These are phyloP conservation scores for Chromera velia DNA, from an alignment of 73 alveolate genomes.

Conservation along the genomic window DNA sequence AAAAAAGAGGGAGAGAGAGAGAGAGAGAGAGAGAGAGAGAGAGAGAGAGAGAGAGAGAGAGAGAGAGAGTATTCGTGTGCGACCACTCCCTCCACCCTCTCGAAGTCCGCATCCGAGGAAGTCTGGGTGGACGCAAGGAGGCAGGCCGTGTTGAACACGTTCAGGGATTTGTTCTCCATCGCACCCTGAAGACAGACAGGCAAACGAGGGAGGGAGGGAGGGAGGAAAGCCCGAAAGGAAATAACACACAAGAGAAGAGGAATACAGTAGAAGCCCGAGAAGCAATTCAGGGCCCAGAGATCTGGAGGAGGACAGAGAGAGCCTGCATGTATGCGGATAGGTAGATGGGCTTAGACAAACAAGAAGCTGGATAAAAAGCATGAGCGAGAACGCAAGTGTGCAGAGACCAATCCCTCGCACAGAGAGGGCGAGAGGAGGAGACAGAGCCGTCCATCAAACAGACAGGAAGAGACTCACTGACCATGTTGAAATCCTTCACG, in stretches of 20 bases:
- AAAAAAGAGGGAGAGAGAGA: too few species aligned
- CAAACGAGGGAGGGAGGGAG: background rate
- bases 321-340: too few species aligned
- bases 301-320: too few species aligned
- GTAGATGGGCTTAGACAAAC: too few species aligned
- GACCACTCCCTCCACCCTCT: constrained; percentile 33
- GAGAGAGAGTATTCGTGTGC: constrained; percentile 47
- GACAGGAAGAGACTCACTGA: background rate
- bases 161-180: background rate
- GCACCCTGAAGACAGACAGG: background rate
- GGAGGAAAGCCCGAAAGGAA: background rate
- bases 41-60: too few species aligned
- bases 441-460: background rate
- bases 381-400: too few species aligned
- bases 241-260: background rate
- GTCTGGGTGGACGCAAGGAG: constrained; percentile 32
- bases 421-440: background rate
- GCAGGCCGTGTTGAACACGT: constrained; percentile 33
- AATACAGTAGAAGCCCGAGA: too few species aligned
- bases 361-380: too few species aligned
- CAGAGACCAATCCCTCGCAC: too few species aligned
- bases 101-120: constrained; percentile 39
- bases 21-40: too few species aligned
- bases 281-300: too few species aligned
- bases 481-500: constrained; percentile 7